Evolutionary conservation across 1,284 basidiomycete genomes (phyloP).

Genomic region (Boletus hoseneyae): DNA sequence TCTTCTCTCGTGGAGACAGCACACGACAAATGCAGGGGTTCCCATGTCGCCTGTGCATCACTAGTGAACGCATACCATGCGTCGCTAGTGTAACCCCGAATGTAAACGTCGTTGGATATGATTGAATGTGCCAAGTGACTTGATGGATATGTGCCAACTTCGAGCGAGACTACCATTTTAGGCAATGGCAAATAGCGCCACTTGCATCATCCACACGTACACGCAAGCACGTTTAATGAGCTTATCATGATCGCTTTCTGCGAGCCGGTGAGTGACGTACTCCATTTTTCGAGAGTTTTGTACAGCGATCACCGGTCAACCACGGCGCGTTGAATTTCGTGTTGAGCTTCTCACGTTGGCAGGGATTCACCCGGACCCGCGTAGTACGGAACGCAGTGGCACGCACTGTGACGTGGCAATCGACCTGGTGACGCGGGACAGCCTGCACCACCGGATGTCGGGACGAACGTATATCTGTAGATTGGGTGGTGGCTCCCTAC

Average conservation of each 20-base stretch:
- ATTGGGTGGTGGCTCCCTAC: too few relatives aligned
- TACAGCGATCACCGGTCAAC: not conserved
- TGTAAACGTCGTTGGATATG: not conserved
- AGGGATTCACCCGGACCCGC: not conserved
- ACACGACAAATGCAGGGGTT: not conserved
- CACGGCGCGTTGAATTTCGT: not conserved
- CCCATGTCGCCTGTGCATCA: not conserved
- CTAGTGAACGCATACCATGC: not conserved
- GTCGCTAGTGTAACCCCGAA: not conserved
- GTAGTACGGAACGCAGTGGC: not conserved
- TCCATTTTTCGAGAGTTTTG: not conserved
- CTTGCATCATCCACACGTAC: too few relatives aligned
- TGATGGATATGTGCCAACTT: not conserved
- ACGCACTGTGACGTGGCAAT: slow-evolving; percentile 22
- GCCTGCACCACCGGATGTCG: not conserved
- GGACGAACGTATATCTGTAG: not conserved
- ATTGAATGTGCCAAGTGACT: not conserved
- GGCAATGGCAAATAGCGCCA: not conserved
- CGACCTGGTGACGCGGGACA: not conserved
- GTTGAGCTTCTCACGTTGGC: slow-evolving; percentile 1
- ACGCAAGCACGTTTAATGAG: not conserved
- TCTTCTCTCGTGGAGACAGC: too few relatives aligned
- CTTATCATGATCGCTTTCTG: too few relatives aligned
- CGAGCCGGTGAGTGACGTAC: too few relatives aligned
- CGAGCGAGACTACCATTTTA: slow-evolving; percentile 2